Percentiles rank a stretch among this genome's conserved stretches.
Evolutionary conservation across 768 basidiomycete genomes (phyloP).

Genomic region (Pisolithus tinctorius): DNA sequence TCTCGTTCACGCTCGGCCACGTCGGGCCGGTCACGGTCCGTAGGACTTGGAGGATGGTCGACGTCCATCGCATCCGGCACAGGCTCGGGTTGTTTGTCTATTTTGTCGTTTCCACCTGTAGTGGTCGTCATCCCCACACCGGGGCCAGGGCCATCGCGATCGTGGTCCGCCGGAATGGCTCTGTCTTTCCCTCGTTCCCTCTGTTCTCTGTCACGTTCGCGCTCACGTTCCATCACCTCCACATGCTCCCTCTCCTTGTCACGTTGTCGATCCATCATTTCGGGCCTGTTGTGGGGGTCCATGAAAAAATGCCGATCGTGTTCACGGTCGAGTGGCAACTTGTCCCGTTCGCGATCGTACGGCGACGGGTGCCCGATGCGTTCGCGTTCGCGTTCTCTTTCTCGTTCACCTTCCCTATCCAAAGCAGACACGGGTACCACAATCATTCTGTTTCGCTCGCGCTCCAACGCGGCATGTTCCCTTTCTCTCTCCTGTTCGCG

Average conservation of each 20-base stretch:
- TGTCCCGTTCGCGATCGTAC: constrained; percentile 7
- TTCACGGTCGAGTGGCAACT: constrained; percentile 9
- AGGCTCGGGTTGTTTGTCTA: constrained; percentile 18
- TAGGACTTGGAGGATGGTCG: constrained; percentile 8
- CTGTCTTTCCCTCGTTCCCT: constrained; percentile 5
- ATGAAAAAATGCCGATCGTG: constrained; percentile 8
- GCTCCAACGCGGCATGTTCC: constrained; percentile 18
- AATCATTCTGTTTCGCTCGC: background rate
- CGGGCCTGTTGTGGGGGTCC: constrained; percentile 13
- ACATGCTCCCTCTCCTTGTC: constrained; percentile 30
- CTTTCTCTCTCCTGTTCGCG: constrained; percentile 21
- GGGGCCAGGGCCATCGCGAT: background rate
- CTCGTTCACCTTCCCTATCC: background rate
- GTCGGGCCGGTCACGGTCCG: constrained; percentile 18
- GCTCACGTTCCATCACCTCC: constrained; percentile 15
- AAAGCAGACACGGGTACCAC: background rate
- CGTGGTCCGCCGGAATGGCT: background rate
- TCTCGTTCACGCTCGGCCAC: constrained; percentile 16
- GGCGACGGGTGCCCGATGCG: background rate
- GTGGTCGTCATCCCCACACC: background rate
- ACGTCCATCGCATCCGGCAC: constrained; percentile 5
- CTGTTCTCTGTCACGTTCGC: constrained; percentile 20
- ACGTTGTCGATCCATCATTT: constrained; percentile 23
- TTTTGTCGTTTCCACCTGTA: constrained; percentile 16
- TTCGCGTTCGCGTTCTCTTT: background rate